Evolutionary conservation across 2,329 filamentous ascomycete genomes (phyloP).

Genomic region (Fusarium agapanthi): DNA sequence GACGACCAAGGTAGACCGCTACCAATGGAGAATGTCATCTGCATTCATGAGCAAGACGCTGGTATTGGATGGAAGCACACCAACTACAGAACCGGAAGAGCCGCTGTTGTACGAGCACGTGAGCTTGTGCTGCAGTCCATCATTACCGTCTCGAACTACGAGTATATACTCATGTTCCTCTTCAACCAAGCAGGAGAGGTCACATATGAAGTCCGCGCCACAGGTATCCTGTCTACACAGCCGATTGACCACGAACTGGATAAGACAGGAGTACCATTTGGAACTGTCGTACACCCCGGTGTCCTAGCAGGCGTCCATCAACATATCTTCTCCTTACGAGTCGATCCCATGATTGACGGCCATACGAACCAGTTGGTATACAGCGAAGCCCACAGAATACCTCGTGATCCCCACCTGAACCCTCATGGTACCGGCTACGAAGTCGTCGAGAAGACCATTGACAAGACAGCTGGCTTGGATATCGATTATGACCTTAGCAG

Average conservation of each 20-base stretch:
- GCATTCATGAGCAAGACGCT: conserved; percentile 75
- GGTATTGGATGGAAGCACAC: conserved; percentile 79
- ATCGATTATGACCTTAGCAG: conserved; percentile 61
- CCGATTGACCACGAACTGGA: conserved; percentile 67
- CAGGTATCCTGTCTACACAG: conserved; percentile 70
- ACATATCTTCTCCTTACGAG: conserved; percentile 71
- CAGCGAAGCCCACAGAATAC: conserved; percentile 49
- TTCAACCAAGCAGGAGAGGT: conserved; percentile 71
- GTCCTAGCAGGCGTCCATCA: conserved; percentile 75
- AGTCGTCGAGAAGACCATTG: conserved; percentile 58
- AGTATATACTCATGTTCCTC: conserved; percentile 60
- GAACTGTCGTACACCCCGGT: conserved; percentile 70
- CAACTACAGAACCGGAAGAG: conserved; percentile 69
- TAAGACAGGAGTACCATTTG: conserved; percentile 58
- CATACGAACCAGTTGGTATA: conserved; percentile 58
- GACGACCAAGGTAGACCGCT: conserved; percentile 62
- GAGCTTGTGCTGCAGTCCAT: conserved; percentile 74
- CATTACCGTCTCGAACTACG: conserved; percentile 60
- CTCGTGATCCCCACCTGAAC: conserved; percentile 61
- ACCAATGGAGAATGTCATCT: conserved; percentile 67
- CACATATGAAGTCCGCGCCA: conserved; percentile 70
- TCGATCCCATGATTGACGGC: conserved; percentile 70
- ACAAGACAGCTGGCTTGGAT: conserved; percentile 49
- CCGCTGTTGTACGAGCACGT: conserved; percentile 66
- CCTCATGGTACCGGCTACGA: conserved; percentile 70